Evolutionary conservation across 2,329 filamentous ascomycete species (phyloP).

Genomic region (Elsinoe batatas): DNA sequence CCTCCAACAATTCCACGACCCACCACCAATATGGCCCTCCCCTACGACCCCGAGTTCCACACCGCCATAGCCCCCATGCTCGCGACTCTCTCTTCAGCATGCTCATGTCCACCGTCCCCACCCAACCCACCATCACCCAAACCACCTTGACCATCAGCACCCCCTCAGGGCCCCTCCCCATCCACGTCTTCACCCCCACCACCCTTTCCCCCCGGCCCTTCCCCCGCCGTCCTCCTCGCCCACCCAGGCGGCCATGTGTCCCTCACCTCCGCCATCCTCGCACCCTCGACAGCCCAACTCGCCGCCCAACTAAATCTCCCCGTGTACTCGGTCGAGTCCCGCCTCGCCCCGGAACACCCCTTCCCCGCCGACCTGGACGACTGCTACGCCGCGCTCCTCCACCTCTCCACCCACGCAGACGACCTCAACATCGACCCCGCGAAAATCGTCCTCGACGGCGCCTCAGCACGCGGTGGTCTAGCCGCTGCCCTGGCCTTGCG

Average conservation of each 20-base stretch:
- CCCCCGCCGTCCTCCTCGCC: constrained; percentile 26
- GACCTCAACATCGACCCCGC: constrained; percentile 3
- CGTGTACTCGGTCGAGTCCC: constrained; percentile 33
- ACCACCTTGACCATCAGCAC: constrained; percentile 14
- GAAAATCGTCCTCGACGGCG: not conserved
- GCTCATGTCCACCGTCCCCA: constrained; percentile 10
- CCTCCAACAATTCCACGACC: not conserved
- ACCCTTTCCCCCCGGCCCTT: constrained; percentile 11
- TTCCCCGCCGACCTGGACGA: constrained; percentile 19
- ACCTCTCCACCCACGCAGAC: not conserved
- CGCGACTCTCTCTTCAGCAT: constrained; percentile 12
- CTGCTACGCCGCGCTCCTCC: not conserved
- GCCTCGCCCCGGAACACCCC: constrained; percentile 19
- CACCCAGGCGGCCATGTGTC: constrained; percentile 36
- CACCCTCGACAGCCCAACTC: constrained; percentile 28
- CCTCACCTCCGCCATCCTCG: constrained; percentile 22
- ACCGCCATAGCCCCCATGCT: constrained; percentile 13
- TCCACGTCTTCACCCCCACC: constrained; percentile 18
- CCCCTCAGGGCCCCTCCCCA: constrained; percentile 4
- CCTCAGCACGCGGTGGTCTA: not conserved
- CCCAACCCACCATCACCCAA: constrained; percentile 15
- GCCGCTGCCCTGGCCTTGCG: constrained; percentile 13
- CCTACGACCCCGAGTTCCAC: constrained; percentile 16
- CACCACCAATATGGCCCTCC: constrained; percentile 16
- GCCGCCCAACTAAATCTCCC: constrained; percentile 28